Evolutionary conservation across 2,329 filamentous ascomycete genomes (phyloP).

Genomic region (Cryphonectria radicalis): DNA sequence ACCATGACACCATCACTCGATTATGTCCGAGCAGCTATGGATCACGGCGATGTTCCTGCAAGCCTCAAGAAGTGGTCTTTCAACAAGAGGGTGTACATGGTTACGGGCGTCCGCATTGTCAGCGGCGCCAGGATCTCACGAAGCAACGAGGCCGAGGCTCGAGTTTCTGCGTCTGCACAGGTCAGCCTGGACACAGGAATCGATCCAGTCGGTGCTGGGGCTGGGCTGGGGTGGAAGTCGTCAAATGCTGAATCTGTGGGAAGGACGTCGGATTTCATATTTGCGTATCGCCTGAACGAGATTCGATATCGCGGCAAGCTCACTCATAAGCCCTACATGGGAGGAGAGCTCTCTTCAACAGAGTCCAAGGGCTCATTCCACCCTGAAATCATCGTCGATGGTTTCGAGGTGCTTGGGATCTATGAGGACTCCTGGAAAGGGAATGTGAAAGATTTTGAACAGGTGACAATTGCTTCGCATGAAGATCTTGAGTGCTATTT

Average conservation of each 20-base stretch:
- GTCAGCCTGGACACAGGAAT: background rate
- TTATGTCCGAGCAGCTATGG: background rate
- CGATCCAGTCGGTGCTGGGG: background rate
- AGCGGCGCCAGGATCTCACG: background rate
- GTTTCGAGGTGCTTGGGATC: background rate
- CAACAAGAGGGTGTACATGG: background rate
- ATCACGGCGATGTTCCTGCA: background rate
- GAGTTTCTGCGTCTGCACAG: background rate
- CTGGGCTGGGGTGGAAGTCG: background rate
- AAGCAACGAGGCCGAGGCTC: background rate
- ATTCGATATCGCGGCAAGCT: background rate
- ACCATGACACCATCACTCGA: background rate
- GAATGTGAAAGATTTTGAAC: background rate
- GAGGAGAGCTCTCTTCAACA: background rate
- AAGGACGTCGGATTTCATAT: background rate
- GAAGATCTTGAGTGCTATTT: background rate
- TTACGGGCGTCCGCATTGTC: background rate
- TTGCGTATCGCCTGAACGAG: background rate
- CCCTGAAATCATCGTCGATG: background rate
- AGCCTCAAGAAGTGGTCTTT: constrained; percentile 2
- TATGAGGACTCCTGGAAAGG: background rate
- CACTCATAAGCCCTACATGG: background rate
- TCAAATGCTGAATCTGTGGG: background rate
- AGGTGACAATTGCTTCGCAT: background rate
- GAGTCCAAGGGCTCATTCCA: background rate